These are phyloP conservation scores for Haplographium delicatum DNA, from an alignment of 495 filamentous ascomycete species.

Conservation along the genomic window DNA sequence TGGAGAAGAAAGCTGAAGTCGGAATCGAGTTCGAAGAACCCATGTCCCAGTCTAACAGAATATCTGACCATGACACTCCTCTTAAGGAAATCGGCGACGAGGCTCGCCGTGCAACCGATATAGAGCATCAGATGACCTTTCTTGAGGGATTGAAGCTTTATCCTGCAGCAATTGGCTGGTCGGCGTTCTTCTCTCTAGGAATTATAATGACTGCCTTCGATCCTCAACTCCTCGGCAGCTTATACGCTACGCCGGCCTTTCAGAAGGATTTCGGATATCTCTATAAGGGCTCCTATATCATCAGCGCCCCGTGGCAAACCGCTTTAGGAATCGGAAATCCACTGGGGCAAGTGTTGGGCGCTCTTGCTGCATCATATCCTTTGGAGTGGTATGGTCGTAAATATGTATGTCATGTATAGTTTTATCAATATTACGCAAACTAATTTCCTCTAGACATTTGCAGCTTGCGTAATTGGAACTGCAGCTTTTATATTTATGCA, in stretches of 20 bases:
- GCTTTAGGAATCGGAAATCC: conserved; percentile 63
- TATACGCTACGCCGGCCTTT: conserved; percentile 52
- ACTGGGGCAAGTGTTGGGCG: conserved; percentile 65
- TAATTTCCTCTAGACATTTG: conserved; percentile 50
- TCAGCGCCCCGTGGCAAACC: conserved; percentile 68
- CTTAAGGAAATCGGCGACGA: too few relatives aligned
- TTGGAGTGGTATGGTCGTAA: conserved; percentile 63
- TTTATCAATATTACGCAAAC: too few relatives aligned
- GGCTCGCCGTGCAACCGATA: conserved; percentile 27
- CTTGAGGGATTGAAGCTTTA: conserved; percentile 44
- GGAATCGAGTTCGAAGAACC: too few relatives aligned
- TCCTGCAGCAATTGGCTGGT: conserved; percentile 52
- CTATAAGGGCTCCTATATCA: conserved; percentile 54
- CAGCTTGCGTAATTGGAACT: conserved; percentile 55
- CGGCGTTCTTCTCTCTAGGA: conserved; percentile 50
- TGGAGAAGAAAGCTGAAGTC: too few relatives aligned
- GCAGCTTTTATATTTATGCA: conserved; percentile 64
- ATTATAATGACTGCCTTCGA: conserved; percentile 63
- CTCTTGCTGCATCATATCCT: conserved; percentile 67
- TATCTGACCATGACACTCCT: too few relatives aligned
- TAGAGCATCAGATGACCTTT: conserved; percentile 49
- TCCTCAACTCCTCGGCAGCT: conserved; percentile 48
- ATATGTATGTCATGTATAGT: too few relatives aligned
- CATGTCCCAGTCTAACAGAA: too few relatives aligned
- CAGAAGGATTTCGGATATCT: conserved; percentile 60